Conservation (phyloP, 2,329 filamentous ascomycete genomes). For the Colletotrichum godetiae region DNA sequence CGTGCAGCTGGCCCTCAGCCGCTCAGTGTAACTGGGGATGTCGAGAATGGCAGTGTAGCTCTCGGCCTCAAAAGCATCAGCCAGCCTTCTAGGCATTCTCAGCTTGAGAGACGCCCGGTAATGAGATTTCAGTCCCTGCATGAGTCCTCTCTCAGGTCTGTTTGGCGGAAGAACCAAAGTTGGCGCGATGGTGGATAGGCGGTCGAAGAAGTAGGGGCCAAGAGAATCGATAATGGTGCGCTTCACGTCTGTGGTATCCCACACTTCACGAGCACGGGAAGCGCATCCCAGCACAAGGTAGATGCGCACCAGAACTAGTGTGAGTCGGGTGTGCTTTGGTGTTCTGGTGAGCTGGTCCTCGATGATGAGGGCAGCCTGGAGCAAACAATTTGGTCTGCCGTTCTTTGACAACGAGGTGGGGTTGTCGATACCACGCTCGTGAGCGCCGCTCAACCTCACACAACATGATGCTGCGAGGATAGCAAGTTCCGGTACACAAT, state of each 20-base stretch:
- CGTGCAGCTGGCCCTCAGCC: constrained; percentile 61
- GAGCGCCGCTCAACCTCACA: constrained; percentile 40
- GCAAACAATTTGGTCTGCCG: constrained; percentile 44
- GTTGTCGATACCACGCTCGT: constrained; percentile 12
- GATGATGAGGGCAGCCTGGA: constrained; percentile 62
- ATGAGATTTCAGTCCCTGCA: constrained; percentile 57
- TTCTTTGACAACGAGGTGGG: constrained; percentile 5
- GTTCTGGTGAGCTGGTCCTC: constrained; percentile 59
- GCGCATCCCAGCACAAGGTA: constrained; percentile 63
- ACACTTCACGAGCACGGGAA: constrained; percentile 58
- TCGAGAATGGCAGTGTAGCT: constrained; percentile 63
- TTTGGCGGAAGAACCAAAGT: constrained; percentile 46
- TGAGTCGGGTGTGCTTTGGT: constrained; percentile 58
- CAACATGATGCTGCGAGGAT: constrained; percentile 49
- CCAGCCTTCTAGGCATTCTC: constrained; percentile 53
- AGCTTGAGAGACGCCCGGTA: constrained; percentile 59
- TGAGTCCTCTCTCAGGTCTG: constrained; percentile 43
- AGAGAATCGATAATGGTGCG: constrained; percentile 68
- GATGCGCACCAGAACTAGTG: constrained; percentile 62
- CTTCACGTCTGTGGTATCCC: constrained; percentile 65
- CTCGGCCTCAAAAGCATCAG: constrained; percentile 60
- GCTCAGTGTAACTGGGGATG: constrained; percentile 57
- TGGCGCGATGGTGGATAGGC: constrained; percentile 63
- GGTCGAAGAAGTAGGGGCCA: constrained; percentile 65
- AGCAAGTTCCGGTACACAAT: constrained; percentile 46